Conservation (phyloP, 176 grass and related monocot species). For the Tuctoria greenei region DNA sequence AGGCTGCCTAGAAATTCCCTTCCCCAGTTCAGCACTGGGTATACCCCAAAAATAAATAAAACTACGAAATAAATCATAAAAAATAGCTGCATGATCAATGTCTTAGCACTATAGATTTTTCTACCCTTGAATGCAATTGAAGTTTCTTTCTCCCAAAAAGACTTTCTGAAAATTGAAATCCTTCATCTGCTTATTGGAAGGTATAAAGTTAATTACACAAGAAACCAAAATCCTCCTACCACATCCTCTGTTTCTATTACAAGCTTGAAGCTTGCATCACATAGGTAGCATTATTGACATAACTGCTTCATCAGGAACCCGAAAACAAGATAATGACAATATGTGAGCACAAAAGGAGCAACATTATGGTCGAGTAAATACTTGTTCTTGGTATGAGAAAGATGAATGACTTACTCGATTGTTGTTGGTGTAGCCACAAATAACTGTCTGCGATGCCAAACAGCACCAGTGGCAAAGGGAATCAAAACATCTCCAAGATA, state of each 20-base stretch:
- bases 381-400: not conserved
- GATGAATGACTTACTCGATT: constrained; percentile 79
- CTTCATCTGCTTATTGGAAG: constrained; percentile 11
- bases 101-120: not conserved
- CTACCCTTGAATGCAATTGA: not conserved
- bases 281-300: constrained; percentile 25
- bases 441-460: constrained; percentile 96
- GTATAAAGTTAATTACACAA: constrained; percentile 1
- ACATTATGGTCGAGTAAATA: constrained; percentile 15
- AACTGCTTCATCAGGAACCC: not conserved
- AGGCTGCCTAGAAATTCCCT: too few relatives aligned
- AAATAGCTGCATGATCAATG: constrained; percentile 23
- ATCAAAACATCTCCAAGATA: constrained; percentile 98
- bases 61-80: not conserved
- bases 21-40: too few relatives aligned
- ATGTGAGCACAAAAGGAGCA: not conserved
- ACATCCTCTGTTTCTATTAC: not conserved
- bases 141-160: constrained; percentile 6
- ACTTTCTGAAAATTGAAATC: not conserved
- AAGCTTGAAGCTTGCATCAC: constrained; percentile 16
- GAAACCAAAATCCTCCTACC: not conserved
- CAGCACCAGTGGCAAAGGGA: constrained; percentile 91
- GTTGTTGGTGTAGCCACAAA: constrained; percentile 99
- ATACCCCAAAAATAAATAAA: too few relatives aligned
- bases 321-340: constrained; percentile 15